Conservation (phyloP, 208 protist species). For the Acanthamoeba castellanii region DNA sequence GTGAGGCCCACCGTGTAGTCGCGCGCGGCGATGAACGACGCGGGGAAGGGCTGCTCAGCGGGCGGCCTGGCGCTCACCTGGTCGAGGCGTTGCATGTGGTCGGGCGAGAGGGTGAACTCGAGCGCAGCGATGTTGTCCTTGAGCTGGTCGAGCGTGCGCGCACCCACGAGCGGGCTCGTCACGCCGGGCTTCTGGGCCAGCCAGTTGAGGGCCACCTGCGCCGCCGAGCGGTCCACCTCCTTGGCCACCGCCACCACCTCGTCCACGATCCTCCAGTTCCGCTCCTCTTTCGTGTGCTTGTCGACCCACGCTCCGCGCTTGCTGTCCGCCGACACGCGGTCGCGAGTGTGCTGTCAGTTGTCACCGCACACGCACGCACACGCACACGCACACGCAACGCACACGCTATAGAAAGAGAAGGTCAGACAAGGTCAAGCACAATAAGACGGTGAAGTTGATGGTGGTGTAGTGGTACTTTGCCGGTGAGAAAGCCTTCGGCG, state of each 20-base stretch:
- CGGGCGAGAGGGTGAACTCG: slow-evolving; percentile 46
- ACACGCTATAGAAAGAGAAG: too few species aligned
- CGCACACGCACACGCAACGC: too few species aligned
- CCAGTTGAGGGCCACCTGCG: slow-evolving; percentile 67
- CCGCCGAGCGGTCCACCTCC: not conserved
- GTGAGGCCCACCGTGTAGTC: too few species aligned
- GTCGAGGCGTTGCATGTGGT: slow-evolving; percentile 35
- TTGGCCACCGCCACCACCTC: slow-evolving; percentile 39
- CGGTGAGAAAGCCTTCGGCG: slow-evolving; percentile 60
- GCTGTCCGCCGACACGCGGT: too few species aligned
- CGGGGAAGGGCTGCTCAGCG: not conserved
- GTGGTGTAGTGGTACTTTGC: too few species aligned
- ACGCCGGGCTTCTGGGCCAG: slow-evolving; percentile 22
- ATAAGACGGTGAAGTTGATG: too few species aligned
- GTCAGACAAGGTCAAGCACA: too few species aligned
- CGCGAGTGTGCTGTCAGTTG: too few species aligned
- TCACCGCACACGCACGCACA: too few species aligned
- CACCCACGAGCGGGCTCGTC: not conserved
- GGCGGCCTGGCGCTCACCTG: not conserved
- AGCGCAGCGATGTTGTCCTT: slow-evolving; percentile 47
- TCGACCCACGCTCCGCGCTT: slow-evolving; percentile 22
- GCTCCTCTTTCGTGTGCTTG: too few species aligned
- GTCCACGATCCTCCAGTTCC: slow-evolving; percentile 64
- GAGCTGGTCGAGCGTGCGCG: slow-evolving; percentile 63
- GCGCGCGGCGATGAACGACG: too few species aligned